phyloP scores from a whole-genome alignment of 1,139 yeast genomes.

The Kurtzmaniella quercitrusa region DNA sequence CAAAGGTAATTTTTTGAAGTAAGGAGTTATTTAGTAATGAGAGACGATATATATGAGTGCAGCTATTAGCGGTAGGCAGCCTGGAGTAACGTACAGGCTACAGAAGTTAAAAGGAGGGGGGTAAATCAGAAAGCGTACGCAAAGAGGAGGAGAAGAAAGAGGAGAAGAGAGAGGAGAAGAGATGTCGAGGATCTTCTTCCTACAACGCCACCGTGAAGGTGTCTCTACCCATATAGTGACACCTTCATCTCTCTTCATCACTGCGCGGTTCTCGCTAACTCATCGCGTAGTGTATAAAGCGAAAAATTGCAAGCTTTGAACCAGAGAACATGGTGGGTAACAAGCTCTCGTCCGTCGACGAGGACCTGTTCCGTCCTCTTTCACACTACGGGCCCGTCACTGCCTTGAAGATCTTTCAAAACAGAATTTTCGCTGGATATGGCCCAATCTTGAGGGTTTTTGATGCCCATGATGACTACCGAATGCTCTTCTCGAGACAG shows the following conservation, averaged over 20 bases:
- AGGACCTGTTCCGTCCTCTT: slow-evolving; percentile 17
- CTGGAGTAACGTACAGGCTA: too few relatives aligned
- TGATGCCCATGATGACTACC: slow-evolving; percentile 36
- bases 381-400: slow-evolving; percentile 77
- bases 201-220: too few relatives aligned
- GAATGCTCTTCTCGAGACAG: slow-evolving; percentile 34
- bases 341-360: slow-evolving; percentile 16
- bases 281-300: background rate
- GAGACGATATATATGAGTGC: background rate
- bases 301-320: background rate
- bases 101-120: too few relatives aligned
- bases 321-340: slow-evolving; percentile 7
- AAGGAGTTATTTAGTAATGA: background rate
- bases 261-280: too few relatives aligned
- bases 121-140: too few relatives aligned
- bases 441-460: slow-evolving; percentile 67
- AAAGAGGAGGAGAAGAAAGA: too few relatives aligned
- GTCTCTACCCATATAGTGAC: too few relatives aligned
- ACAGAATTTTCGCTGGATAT: slow-evolving; percentile 58
- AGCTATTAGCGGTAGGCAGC: too few relatives aligned
- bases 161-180: too few relatives aligned
- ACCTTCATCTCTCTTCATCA: too few relatives aligned
- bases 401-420: slow-evolving; percentile 44
- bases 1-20: slow-evolving; percentile 5
- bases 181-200: too few relatives aligned